Conservation (phyloP, 345 rosid species). For the Schrenkiella parvula region DNA sequence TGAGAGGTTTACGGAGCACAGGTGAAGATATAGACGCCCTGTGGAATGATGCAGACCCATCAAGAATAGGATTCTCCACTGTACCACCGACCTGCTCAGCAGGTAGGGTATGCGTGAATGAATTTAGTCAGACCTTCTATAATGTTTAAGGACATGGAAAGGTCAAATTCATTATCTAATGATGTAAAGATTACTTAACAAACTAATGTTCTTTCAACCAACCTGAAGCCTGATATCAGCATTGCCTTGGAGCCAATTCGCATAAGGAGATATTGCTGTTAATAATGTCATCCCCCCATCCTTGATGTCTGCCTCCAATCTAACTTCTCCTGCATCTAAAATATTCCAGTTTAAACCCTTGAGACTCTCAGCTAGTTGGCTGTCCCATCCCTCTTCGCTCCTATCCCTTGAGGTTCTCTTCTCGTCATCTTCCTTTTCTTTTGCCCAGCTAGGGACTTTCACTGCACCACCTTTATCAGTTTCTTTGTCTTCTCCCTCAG, state of each 20-base stretch:
- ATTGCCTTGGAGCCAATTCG: slow-evolving; percentile 87
- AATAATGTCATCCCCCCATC: slow-evolving; percentile 98
- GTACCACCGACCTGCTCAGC: slow-evolving; percentile 84
- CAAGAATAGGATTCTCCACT: slow-evolving; percentile 85
- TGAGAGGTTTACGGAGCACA: slow-evolving; percentile 77
- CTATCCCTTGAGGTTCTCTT: slow-evolving; percentile 63
- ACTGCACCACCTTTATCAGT: slow-evolving; percentile 47
- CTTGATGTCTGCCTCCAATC: slow-evolving; percentile 90
- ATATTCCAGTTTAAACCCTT: slow-evolving; percentile 88
- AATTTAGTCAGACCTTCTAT: neutral
- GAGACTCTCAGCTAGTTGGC: slow-evolving; percentile 83
- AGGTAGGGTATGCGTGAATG: slow-evolving; percentile 1
- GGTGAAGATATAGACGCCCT: slow-evolving; percentile 91
- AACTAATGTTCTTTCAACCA: neutral
- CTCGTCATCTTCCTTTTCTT: slow-evolving; percentile 62
- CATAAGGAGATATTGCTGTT: slow-evolving; percentile 89
- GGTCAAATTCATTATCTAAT: neutral
- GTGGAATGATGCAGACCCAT: slow-evolving; percentile 89
- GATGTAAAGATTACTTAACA: neutral
- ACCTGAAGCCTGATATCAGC: slow-evolving; percentile 96
- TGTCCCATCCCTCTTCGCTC: slow-evolving; percentile 84
- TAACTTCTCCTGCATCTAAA: slow-evolving; percentile 91
- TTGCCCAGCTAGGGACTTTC: slow-evolving; percentile 72
- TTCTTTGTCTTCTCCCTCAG: slow-evolving; percentile 65
- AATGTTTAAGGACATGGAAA: neutral